phyloP scores from a whole-genome alignment of 2,329 filamentous ascomycete species.

The Botryosphaeria dothidea region DNA sequence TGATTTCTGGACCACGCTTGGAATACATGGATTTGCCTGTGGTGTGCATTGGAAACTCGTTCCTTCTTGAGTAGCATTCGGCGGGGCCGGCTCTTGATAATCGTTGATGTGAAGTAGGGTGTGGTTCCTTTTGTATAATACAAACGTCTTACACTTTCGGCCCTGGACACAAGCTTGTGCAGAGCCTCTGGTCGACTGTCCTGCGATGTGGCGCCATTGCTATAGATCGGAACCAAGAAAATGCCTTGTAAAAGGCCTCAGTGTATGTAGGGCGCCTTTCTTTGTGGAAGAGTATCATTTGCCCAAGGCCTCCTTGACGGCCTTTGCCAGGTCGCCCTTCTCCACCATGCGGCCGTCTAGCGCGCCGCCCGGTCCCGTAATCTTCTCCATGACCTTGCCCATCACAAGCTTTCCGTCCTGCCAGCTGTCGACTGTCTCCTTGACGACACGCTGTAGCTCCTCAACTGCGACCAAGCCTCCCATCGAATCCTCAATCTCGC shows the following conservation, averaged over 20 bases:
- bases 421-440: conserved; percentile 49
- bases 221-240: neutral
- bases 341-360: conserved; percentile 67
- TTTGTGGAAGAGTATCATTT: neutral
- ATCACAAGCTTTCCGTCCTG: conserved; percentile 52
- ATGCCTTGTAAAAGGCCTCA: neutral
- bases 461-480: conserved; percentile 52
- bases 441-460: conserved; percentile 59
- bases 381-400: conserved; percentile 64
- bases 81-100: neutral
- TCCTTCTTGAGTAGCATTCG: neutral
- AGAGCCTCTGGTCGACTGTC: neutral
- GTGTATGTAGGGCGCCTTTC: neutral
- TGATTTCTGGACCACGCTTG: too few relatives aligned
- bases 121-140: neutral
- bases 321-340: conserved; percentile 59
- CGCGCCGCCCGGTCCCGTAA: conserved; percentile 39
- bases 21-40: neutral
- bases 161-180: neutral
- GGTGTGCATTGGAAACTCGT: neutral
- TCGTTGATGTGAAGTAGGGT: neutral
- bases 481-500: conserved; percentile 50
- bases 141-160: neutral
- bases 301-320: conserved; percentile 56
- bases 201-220: neutral